These are phyloP conservation scores for Conoideocrella luteorostrata DNA, from an alignment of 2,329 filamentous ascomycete species.

Conservation along the genomic window DNA sequence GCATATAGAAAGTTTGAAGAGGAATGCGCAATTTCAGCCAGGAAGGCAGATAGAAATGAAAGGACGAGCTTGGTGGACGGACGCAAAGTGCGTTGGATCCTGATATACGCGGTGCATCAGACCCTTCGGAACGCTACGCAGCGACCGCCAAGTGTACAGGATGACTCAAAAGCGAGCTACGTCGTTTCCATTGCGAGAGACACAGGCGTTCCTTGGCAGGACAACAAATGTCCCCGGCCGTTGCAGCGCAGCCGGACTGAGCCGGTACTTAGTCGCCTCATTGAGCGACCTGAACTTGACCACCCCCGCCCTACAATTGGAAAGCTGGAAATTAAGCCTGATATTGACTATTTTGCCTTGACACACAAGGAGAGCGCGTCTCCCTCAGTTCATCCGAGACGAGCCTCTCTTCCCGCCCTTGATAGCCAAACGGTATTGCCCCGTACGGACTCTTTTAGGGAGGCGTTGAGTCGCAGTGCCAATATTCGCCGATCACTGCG, in stretches of 20 bases:
- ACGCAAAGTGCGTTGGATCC: constrained; percentile 71
- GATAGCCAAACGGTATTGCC: constrained; percentile 14
- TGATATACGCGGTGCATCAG: constrained; percentile 69
- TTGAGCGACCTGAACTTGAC: constrained; percentile 11
- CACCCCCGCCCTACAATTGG: constrained; percentile 6
- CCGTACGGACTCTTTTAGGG: constrained; percentile 24
- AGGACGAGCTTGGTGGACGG: constrained; percentile 54
- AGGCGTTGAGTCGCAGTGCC: constrained; percentile 23
- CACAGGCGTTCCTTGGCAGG: constrained; percentile 41
- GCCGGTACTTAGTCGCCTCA: constrained; percentile 13
- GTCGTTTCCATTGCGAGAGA: constrained; percentile 39
- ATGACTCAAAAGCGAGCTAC: constrained; percentile 52
- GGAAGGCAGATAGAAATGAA: constrained; percentile 48
- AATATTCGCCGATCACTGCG: constrained; percentile 29
- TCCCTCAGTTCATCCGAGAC: constrained; percentile 6
- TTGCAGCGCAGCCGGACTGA: constrained; percentile 24
- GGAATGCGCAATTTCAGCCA: constrained; percentile 41
- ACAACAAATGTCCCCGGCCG: constrained; percentile 20
- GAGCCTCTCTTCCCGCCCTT: constrained; percentile 4
- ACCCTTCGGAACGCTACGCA: constrained; percentile 60
- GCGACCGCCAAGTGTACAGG: constrained; percentile 54
- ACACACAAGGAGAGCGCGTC: constrained; percentile 24
- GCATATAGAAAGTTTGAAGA: constrained; percentile 68
- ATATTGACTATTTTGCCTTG: constrained; percentile 49
- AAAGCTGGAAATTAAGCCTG: constrained; percentile 43